Evolutionary conservation across 306 rosid genomes (phyloP).

Genomic region (Echinosophora koreensis): DNA sequence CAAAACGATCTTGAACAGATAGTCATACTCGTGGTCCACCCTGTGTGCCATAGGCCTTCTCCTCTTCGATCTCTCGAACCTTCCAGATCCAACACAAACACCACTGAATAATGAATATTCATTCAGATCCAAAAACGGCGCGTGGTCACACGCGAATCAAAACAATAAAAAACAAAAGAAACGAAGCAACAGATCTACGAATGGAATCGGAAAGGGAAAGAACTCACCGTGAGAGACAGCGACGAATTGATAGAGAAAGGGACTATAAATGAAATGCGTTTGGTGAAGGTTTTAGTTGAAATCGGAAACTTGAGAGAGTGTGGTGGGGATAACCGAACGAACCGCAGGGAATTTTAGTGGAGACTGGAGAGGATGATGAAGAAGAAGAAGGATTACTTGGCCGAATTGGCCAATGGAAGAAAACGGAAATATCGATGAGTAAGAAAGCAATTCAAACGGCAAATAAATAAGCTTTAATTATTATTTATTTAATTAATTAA

Average conservation of each 20-base stretch:
- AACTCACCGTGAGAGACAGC: slow-evolving; percentile 56
- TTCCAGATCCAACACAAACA: slow-evolving; percentile 48
- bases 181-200: slow-evolving; percentile 41
- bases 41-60: slow-evolving; percentile 80
- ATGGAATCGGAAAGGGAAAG: slow-evolving; percentile 1
- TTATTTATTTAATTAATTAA: not conserved
- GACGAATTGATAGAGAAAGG: not conserved
- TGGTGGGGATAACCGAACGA: slow-evolving; percentile 31
- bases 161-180: not conserved
- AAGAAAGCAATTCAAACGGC: slow-evolving; percentile 45
- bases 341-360: slow-evolving; percentile 34
- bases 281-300: not conserved
- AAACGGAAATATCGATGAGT: slow-evolving; percentile 55
- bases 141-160: not conserved
- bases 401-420: slow-evolving; percentile 48
- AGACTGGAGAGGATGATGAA: slow-evolving; percentile 36
- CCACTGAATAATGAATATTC: slow-evolving; percentile 9
- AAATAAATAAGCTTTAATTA: slow-evolving; percentile 44
- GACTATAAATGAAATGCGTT: slow-evolving; percentile 6
- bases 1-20: slow-evolving; percentile 95
- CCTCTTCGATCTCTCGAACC: slow-evolving; percentile 66
- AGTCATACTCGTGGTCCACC: slow-evolving; percentile 97
- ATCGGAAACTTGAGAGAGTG: not conserved
- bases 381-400: slow-evolving; percentile 21
- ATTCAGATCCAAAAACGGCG: slow-evolving; percentile 47